Base-by-base conservation (phyloP, 768 basidiomycete species). In the Myochromella boudieri region DNA sequence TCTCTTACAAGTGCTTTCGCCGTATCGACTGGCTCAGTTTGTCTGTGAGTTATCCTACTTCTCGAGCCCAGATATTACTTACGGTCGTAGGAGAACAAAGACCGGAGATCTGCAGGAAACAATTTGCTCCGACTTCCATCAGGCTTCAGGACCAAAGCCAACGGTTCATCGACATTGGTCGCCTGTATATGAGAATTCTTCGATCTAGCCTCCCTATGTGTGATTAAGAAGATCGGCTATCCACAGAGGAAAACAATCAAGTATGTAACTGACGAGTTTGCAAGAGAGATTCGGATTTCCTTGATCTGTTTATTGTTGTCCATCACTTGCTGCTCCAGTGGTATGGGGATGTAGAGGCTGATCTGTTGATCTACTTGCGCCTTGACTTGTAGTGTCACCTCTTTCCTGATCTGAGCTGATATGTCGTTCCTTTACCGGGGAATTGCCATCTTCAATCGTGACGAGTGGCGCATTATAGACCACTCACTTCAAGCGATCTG, bases 51-150 rank as follows among this genome's bases (percentile, higher is more conserved):
- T 21, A 48, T 40, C n/a, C n/a, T n/a, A n/a, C n/a, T n/a, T n/a
- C n/a, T n/a, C n/a, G n/a, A n/a, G n/a, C n/a, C n/a, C n/a, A n/a
- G n/a, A n/a, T n/a, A n/a, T n/a, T n/a, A 63, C 78, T 63, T 56
- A 84, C 82, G 56, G 40, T 78, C 71, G 57, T 83, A 85, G 4
- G 65, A 64, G 37, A 81, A 71, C 11, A 85, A 60, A 2, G 75
- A 71, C 42, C 69, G 62, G 26, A 84, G 53, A 52, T 81, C 75
- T 0, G 64, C 60, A 6, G 82, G 83, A 49, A 72, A 84, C 11
- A 72, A 49, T 0, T 61, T 53, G 60, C 80, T 79, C 48, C 55
- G 63, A 42, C 61, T 68, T 1, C 82, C 82, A 48, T 80, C 73
- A 8, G 64, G 52, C 46, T 69, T 80, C 50, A 79, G 51, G n/a